Evolutionary conservation across 495 filamentous ascomycete genomes (phyloP).

Genomic region (Neurospora tetraspora): DNA sequence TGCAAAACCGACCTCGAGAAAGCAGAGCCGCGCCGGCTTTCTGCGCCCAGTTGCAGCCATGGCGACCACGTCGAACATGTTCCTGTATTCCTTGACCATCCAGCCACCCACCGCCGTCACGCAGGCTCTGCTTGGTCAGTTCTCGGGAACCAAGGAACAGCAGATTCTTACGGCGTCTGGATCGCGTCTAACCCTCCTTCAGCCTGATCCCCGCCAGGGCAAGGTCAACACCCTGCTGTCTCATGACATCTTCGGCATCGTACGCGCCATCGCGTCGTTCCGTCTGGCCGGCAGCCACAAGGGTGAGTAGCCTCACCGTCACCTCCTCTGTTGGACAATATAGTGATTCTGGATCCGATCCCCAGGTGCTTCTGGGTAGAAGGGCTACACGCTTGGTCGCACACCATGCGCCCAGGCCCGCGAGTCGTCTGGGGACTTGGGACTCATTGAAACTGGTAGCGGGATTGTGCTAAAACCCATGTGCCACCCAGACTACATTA

Average conservation of each 20-base stretch:
- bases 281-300: constrained; percentile 87
- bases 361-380: constrained; percentile 33
- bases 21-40: constrained; percentile 41
- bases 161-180: constrained; percentile 93
- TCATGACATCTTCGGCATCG: constrained; percentile 93
- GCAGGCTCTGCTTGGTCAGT: constrained; percentile 86
- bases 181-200: constrained; percentile 76
- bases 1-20: neutral
- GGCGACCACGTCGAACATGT: constrained; percentile 96
- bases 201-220: constrained; percentile 73
- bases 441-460: constrained; percentile 7
- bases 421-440: constrained; percentile 5
- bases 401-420: constrained; percentile 16
- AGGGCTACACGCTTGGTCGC: neutral
- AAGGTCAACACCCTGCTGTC: constrained; percentile 78
- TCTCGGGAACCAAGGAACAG: constrained; percentile 89
- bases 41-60: constrained; percentile 51
- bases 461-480: constrained; percentile 50
- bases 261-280: constrained; percentile 77
- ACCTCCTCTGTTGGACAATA: constrained; percentile 48
- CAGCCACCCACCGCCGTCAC: constrained; percentile 81
- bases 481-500: constrained; percentile 74
- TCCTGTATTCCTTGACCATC: constrained; percentile 92
- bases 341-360: constrained; percentile 84
- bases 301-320: constrained; percentile 57